A percentile compares a stretch with the other conserved stretches of the same genome.
Evolutionary conservation across 371 early-diverging fungal genomes (phyloP).

Genomic region (Mucor ambiguus): DNA sequence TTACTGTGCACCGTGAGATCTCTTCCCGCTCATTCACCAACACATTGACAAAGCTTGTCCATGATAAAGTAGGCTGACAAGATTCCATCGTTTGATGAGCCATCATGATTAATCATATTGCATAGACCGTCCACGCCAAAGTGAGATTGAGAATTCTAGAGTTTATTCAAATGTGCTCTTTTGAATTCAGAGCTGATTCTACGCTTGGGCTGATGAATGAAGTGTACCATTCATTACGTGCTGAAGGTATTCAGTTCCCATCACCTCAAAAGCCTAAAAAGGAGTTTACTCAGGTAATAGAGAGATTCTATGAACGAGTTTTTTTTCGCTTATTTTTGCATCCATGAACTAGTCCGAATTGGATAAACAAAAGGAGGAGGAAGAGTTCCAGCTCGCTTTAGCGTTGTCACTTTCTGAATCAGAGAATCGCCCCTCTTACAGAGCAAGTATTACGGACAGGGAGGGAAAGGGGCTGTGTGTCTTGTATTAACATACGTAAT

Average conservation of each 20-base stretch:
- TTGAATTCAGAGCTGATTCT: slow-evolving; percentile 81
- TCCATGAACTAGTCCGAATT: slow-evolving; percentile 51
- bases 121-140: slow-evolving; percentile 70
- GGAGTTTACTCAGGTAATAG: slow-evolving; percentile 59
- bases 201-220: slow-evolving; percentile 87
- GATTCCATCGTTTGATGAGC: neutral
- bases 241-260: slow-evolving; percentile 74
- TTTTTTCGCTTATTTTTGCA: neutral
- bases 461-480: neutral
- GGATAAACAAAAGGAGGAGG: slow-evolving; percentile 86
- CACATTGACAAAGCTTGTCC: slow-evolving; percentile 74
- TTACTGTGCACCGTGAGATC: slow-evolving; percentile 78
- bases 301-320: neutral
- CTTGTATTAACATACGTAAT: slow-evolving; percentile 19
- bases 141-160: slow-evolving; percentile 83
- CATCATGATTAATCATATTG: neutral
- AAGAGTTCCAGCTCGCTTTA: slow-evolving; percentile 88
- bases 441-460: slow-evolving; percentile 20
- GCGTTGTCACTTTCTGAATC: slow-evolving; percentile 86
- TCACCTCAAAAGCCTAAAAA: slow-evolving; percentile 83
- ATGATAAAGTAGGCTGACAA: slow-evolving; percentile 59
- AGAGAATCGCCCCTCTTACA: slow-evolving; percentile 54
- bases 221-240: slow-evolving; percentile 69
- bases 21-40: slow-evolving; percentile 88
- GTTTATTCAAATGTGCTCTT: slow-evolving; percentile 89